Evolutionary conservation across 768 basidiomycete species (phyloP).

Genomic region (Leccinum uliginosum): DNA sequence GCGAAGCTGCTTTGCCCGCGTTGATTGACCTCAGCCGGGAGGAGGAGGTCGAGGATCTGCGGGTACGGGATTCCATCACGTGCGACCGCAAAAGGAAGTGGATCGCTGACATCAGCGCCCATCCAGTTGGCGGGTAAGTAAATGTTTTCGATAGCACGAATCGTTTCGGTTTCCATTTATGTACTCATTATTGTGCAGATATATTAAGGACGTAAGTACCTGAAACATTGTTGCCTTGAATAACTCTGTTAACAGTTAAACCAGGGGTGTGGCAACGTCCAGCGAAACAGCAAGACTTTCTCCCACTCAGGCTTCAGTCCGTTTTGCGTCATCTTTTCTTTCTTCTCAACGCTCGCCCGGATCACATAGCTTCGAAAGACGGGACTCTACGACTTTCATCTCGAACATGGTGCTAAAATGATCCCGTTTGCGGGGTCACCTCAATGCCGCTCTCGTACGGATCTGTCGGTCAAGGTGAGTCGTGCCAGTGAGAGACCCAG

Average conservation of each 20-base stretch:
- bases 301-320: background rate
- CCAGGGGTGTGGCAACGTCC: slow-evolving; percentile 19
- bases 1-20: slow-evolving; percentile 39
- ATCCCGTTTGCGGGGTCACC: slow-evolving; percentile 94
- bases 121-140: too few relatives aligned
- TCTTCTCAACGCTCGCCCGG: background rate
- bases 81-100: too few relatives aligned
- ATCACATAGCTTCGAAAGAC: slow-evolving; percentile 52
- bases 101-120: too few relatives aligned
- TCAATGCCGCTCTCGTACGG: slow-evolving; percentile 91
- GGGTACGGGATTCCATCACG: slow-evolving; percentile 41
- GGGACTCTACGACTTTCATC: slow-evolving; percentile 84
- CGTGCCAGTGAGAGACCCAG: slow-evolving; percentile 1
- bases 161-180: background rate
- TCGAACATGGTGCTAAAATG: slow-evolving; percentile 84
- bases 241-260: too few relatives aligned
- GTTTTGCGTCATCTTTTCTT: background rate
- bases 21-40: slow-evolving; percentile 40
- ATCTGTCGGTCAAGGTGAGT: slow-evolving; percentile 70
- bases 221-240: too few relatives aligned
- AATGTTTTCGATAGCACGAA: too few relatives aligned
- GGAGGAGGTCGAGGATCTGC: slow-evolving; percentile 50
- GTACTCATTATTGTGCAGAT: background rate
- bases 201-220: background rate
- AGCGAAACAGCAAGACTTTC: slow-evolving; percentile 18